Evolutionary conservation across 2,329 filamentous ascomycete genomes (phyloP).

Genomic region (Cadophora sp.): DNA sequence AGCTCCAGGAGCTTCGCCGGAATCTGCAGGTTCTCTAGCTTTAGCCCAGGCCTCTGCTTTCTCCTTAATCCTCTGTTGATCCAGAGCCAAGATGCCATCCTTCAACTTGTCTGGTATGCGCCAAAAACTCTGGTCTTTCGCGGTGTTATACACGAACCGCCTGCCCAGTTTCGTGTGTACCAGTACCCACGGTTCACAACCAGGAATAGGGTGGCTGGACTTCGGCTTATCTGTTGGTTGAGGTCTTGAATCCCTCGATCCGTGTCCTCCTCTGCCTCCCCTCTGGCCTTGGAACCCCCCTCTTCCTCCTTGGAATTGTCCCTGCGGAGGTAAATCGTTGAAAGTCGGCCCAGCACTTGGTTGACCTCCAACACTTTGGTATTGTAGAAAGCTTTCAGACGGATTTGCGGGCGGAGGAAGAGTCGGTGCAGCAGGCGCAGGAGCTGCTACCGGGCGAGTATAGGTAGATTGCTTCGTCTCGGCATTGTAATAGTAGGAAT

Average conservation of each 20-base stretch:
- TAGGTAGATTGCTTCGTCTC: conserved; percentile 88
- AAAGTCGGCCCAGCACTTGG: conserved; percentile 45
- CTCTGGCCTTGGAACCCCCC: conserved; percentile 53
- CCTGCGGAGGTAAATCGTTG: conserved; percentile 39
- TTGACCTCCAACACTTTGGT: conserved; percentile 50
- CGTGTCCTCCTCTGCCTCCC: conserved; percentile 60
- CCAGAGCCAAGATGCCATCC: conserved; percentile 75
- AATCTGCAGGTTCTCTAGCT: conserved; percentile 36
- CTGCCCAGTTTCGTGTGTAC: conserved; percentile 92
- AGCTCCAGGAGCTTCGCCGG: conserved; percentile 42
- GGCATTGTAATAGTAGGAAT: conserved; percentile 87
- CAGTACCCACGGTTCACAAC: conserved; percentile 85
- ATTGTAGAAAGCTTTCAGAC: conserved; percentile 51
- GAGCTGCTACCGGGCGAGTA: conserved; percentile 63
- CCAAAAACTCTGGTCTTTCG: conserved; percentile 92
- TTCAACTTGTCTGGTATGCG: conserved; percentile 89
- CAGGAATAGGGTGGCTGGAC: conserved; percentile 79
- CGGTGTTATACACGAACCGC: conserved; percentile 87
- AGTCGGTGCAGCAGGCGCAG: conserved; percentile 28
- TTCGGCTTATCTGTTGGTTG: conserved; percentile 82
- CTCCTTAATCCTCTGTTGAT: conserved; percentile 72
- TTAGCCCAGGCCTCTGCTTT: conserved; percentile 52
- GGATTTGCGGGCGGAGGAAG: conserved; percentile 43
- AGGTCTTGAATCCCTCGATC: conserved; percentile 54
- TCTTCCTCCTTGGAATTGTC: conserved; percentile 39